Conservation (phyloP, 1,284 basidiomycete species). For the Omphalotus olearius region DNA sequence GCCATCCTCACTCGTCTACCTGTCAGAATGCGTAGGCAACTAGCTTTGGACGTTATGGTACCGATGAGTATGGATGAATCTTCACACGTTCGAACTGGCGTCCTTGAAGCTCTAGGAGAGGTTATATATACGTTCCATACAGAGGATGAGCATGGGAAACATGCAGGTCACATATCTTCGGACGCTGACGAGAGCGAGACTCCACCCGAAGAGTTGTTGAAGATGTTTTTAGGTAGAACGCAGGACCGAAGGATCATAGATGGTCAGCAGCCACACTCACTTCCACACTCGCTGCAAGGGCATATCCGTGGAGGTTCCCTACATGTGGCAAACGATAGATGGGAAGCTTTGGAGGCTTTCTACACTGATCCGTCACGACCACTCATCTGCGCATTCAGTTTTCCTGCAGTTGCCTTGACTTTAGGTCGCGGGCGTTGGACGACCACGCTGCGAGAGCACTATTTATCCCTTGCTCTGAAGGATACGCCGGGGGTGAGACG, state of each 20-base stretch:
- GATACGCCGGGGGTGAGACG: constrained; percentile 63
- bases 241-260: constrained; percentile 35
- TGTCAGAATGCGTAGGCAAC: constrained; percentile 46
- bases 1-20: constrained; percentile 70
- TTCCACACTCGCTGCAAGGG: not conserved
- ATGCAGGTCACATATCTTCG: not conserved
- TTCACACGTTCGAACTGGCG: constrained; percentile 73
- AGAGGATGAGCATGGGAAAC: constrained; percentile 4
- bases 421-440: constrained; percentile 76
- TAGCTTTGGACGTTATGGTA: constrained; percentile 62
- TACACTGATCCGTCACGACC: constrained; percentile 67
- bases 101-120: constrained; percentile 89
- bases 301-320: constrained; percentile 13
- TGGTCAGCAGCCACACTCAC: constrained; percentile 25
- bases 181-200: constrained; percentile 46
- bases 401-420: constrained; percentile 88
- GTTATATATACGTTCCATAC: constrained; percentile 80
- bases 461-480: constrained; percentile 61
- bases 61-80: constrained; percentile 68
- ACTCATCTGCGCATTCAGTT: constrained; percentile 91
- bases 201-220: constrained; percentile 77
- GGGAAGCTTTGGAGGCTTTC: constrained; percentile 36
- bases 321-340: constrained; percentile 7
- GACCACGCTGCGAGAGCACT: constrained; percentile 64
- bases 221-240: constrained; percentile 67